These are phyloP conservation scores for Leucaena leucocephala DNA, from an alignment of 306 rosid species.

Conservation along the genomic window DNA sequence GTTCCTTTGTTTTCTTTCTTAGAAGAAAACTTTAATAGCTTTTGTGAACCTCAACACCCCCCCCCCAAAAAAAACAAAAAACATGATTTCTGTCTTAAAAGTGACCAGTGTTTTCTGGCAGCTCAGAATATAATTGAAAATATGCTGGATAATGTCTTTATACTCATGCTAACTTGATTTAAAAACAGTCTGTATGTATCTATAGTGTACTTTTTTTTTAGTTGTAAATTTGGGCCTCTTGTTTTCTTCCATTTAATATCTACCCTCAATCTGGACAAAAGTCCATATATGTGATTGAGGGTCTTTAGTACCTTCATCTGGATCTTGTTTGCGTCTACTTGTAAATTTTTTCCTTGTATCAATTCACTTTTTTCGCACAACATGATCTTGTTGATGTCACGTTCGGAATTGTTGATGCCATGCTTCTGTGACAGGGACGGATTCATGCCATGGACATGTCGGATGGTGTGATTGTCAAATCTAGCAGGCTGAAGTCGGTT, in stretches of 20 bases:
- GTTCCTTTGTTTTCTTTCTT: no score
- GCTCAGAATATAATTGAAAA: neutral
- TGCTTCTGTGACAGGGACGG: conserved; percentile 55
- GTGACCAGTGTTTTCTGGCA: neutral
- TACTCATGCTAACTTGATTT: neutral
- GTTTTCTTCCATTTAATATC: neutral
- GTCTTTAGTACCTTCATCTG: neutral
- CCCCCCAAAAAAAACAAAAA: no score
- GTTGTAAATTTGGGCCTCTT: neutral
- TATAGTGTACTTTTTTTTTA: neutral
- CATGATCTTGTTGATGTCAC: neutral
- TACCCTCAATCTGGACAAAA: neutral
- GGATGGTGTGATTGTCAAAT: conserved; percentile 84
- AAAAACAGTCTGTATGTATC: neutral
- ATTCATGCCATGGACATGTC: conserved; percentile 84
- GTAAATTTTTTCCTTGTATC: neutral
- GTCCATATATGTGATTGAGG: neutral
- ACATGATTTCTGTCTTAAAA: neutral
- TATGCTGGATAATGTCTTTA: neutral
- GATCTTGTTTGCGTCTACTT: neutral
- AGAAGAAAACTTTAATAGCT: neutral
- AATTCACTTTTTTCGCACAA: neutral
- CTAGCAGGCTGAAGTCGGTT: conserved; percentile 88
- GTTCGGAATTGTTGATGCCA: conserved; percentile 17
- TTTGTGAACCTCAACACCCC: neutral